These are phyloP conservation scores for Hemerocallis citrina DNA, from an alignment of 106 monocot genomes.

Conservation along the genomic window DNA sequence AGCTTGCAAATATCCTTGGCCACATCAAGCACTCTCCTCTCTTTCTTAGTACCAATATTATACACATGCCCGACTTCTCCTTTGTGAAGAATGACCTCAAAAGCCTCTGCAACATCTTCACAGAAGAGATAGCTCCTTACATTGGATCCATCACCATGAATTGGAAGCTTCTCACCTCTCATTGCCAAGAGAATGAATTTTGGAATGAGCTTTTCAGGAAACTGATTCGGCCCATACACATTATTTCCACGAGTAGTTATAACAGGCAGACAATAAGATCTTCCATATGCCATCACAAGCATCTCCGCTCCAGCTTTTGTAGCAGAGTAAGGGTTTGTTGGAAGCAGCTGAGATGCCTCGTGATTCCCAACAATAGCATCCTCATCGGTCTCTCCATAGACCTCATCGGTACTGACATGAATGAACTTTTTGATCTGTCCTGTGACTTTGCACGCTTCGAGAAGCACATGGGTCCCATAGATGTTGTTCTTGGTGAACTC, in stretches of 20 bases:
- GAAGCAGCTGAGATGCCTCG: slow-evolving; percentile 83
- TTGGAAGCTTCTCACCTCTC: slow-evolving; percentile 38
- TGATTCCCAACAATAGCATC: slow-evolving; percentile 87
- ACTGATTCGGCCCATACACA: slow-evolving; percentile 68
- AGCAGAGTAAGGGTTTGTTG: slow-evolving; percentile 90
- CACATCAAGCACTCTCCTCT: slow-evolving; percentile 63
- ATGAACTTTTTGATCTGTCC: slow-evolving; percentile 74
- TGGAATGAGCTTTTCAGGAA: slow-evolving; percentile 74
- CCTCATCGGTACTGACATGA: slow-evolving; percentile 93
- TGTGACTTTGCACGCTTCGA: slow-evolving; percentile 83
- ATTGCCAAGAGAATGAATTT: slow-evolving; percentile 81
- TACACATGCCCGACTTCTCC: slow-evolving; percentile 74
- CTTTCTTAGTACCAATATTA: slow-evolving; percentile 63
- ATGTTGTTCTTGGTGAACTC: slow-evolving; percentile 98
- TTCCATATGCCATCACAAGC: slow-evolving; percentile 86
- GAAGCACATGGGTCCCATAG: slow-evolving; percentile 91
- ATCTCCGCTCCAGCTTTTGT: slow-evolving; percentile 95
- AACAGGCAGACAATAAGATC: slow-evolving; percentile 59
- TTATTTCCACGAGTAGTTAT: slow-evolving; percentile 71
- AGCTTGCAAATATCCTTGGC: slow-evolving; percentile 55
- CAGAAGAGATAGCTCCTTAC: slow-evolving; percentile 68
- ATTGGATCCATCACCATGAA: slow-evolving; percentile 62
- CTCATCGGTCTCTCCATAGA: slow-evolving; percentile 89
- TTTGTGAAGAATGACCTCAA: slow-evolving; percentile 61
- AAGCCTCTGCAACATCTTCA: slow-evolving; percentile 74